Evolutionary conservation across 768 basidiomycete species (phyloP), one percentile per base, ranked within the genome.

Genomic region (Leccinum imitatum): DNA sequence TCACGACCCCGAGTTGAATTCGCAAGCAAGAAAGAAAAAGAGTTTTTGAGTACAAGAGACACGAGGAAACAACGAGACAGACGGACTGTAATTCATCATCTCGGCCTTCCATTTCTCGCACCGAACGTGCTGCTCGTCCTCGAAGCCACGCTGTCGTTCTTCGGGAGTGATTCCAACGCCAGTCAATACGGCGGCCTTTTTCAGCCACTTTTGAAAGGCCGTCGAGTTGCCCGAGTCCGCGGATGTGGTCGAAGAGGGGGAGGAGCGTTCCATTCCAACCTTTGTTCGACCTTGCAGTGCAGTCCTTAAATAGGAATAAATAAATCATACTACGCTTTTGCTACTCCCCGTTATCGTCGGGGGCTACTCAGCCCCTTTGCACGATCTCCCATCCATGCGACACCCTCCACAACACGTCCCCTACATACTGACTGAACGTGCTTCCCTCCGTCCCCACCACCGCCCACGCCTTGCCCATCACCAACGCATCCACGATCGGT

Each of bases 41-140:
- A 44, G 44, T 44, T 17, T 11, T 54, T 59, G 47, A 67, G 58
- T 31, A 19, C 21, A n/a, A 9, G 44, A 44, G 52, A 37, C 62
- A 60, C 21, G 64, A 56, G 59, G 58, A 56, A 44, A 41, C 15
- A 54, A 61, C 57, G 37, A 57, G 57, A 56, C 47, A 51, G 33
- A 81, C 89, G 63, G 62, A 91, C 91, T 91, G 69, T 80, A 83
- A 58, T 84, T 77, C 79, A 90, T 82, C 41, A 93, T 73, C 55
- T 86, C 84, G 41, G 76, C 74, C 71, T 90, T 91, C 77, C 81
- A 86, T 74, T 84, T 81, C 71, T 92, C 87, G 72, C 91, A 93
- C 31, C 67, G 65, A 58, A 75, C 74, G 71, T 71, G 79, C 63
- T 73, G 77, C 71, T 68, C 70, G 55, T 67, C 70, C 69, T 70